A percentile compares a stretch with the other conserved stretches of the same genome.
Conservation (phyloP, 495 filamentous ascomycete species). For the Lasiosphaeriaceae sp. region DNA sequence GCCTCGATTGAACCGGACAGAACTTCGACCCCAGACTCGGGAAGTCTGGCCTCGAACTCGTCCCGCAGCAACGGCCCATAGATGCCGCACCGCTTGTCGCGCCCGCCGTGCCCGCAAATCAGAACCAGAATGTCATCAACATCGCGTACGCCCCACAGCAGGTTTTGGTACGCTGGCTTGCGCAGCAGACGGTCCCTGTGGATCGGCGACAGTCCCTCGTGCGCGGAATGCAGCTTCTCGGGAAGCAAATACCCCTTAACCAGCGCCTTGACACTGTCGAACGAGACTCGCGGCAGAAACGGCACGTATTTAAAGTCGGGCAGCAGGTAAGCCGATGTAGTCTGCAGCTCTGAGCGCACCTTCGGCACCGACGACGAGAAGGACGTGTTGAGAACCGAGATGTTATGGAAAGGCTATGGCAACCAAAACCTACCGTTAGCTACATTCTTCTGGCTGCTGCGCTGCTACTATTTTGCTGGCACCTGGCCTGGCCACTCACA, state of each 20-base stretch:
- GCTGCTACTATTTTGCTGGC: background rate
- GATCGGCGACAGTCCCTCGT: conserved; percentile 51
- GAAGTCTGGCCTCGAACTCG: conserved; percentile 58
- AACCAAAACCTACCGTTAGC: too few species aligned
- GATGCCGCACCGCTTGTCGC: conserved; percentile 77
- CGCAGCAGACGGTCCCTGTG: conserved; percentile 41
- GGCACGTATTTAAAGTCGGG: conserved; percentile 77
- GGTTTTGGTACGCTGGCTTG: conserved; percentile 36
- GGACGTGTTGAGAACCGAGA: conserved; percentile 69
- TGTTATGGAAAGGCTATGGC: conserved; percentile 70
- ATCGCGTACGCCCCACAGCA: conserved; percentile 49
- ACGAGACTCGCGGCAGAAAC: conserved; percentile 54
- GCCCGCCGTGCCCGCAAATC: conserved; percentile 78
- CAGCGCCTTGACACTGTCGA: conserved; percentile 48
- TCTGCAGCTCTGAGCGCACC: conserved; percentile 37
- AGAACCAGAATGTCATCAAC: conserved; percentile 67
- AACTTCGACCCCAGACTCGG: conserved; percentile 32
- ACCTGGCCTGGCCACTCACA: conserved; percentile 45
- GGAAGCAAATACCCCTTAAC: conserved; percentile 58
- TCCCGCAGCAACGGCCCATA: conserved; percentile 66
- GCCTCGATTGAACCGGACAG: conserved; percentile 32
- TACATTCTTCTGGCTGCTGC: background rate
- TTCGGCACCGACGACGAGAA: conserved; percentile 47
- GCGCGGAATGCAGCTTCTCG: conserved; percentile 53
- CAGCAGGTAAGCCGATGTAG: conserved; percentile 65